These are phyloP conservation scores for Lichtheimia ornata DNA, from an alignment of 371 early-diverging fungal genomes.

Conservation along the genomic window DNA sequence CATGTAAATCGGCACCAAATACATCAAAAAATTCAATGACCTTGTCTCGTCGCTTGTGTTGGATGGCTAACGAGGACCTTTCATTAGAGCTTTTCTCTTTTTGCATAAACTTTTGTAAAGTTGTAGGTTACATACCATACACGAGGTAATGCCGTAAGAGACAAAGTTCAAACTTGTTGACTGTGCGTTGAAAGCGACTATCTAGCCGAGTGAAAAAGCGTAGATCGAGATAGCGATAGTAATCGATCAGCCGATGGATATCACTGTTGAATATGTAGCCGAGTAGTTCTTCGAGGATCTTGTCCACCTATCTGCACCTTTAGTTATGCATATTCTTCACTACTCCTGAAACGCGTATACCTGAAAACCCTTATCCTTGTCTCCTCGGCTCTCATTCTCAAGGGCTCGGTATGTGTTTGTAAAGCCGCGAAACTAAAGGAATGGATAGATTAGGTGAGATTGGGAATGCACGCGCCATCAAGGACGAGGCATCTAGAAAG, in stretches of 20 bases:
- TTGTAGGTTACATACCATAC: conserved; percentile 43
- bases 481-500: neutral
- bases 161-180: conserved; percentile 67
- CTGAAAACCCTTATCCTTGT: conserved; percentile 70
- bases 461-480: neutral
- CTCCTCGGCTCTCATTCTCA: conserved; percentile 58
- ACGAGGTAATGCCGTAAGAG: conserved; percentile 64
- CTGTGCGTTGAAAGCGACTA: conserved; percentile 61
- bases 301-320: conserved; percentile 52
- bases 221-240: conserved; percentile 67
- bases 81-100: neutral
- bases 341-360: conserved; percentile 17
- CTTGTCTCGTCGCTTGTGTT: conserved; percentile 60
- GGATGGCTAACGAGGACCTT: conserved; percentile 42
- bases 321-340: neutral
- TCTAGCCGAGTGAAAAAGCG: conserved; percentile 71
- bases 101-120: neutral
- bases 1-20: conserved; percentile 62
- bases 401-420: conserved; percentile 63
- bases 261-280: conserved; percentile 55
- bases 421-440: conserved; percentile 66
- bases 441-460: neutral
- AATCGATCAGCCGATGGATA: conserved; percentile 57
- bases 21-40: conserved; percentile 65
- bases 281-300: conserved; percentile 66